phyloP scores from a whole-genome alignment of 768 basidiomycete genomes.

The Boletus reticuloceps region DNA sequence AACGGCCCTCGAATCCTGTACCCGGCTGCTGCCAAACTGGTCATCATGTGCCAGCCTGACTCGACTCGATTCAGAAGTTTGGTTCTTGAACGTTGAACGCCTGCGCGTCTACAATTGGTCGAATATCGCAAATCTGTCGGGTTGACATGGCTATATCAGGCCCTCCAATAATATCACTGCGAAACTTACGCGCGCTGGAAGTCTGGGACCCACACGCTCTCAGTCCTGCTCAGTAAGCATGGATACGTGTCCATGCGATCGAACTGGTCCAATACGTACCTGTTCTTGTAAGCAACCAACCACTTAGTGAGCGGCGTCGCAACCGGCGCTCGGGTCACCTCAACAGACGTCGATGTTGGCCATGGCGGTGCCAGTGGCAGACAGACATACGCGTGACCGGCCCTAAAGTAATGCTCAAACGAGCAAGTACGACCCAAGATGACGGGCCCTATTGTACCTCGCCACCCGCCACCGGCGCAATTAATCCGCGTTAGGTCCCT shows the following conservation, averaged over 20 bases:
- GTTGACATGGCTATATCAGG: conserved; percentile 18
- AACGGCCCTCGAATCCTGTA: conserved; percentile 32
- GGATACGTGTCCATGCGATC: conserved; percentile 1
- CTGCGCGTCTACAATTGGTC: conserved; percentile 18
- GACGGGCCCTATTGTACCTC: conserved; percentile 29
- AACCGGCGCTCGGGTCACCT: conserved; percentile 11
- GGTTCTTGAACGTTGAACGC: conserved; percentile 10
- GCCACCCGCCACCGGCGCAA: conserved; percentile 34
- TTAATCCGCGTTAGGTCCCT: conserved; percentile 14
- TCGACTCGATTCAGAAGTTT: conserved; percentile 37
- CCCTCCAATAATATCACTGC: conserved; percentile 17
- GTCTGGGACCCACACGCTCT: neutral
- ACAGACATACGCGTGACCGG: conserved; percentile 11
- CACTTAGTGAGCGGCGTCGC: conserved; percentile 15
- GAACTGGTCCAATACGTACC: conserved; percentile 9
- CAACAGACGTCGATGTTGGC: conserved; percentile 2
- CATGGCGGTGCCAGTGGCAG: conserved; percentile 9
- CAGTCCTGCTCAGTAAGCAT: neutral
- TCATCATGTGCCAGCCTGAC: conserved; percentile 42
- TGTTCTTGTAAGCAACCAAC: conserved; percentile 4
- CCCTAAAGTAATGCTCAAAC: conserved; percentile 11
- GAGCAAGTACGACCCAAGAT: conserved; percentile 10
- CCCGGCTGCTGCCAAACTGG: conserved; percentile 31
- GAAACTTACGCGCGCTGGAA: neutral
- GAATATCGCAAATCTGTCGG: conserved; percentile 22